phyloP scores from a whole-genome alignment of 441 rosid genomes.

The Lagerstroemia fauriei region DNA sequence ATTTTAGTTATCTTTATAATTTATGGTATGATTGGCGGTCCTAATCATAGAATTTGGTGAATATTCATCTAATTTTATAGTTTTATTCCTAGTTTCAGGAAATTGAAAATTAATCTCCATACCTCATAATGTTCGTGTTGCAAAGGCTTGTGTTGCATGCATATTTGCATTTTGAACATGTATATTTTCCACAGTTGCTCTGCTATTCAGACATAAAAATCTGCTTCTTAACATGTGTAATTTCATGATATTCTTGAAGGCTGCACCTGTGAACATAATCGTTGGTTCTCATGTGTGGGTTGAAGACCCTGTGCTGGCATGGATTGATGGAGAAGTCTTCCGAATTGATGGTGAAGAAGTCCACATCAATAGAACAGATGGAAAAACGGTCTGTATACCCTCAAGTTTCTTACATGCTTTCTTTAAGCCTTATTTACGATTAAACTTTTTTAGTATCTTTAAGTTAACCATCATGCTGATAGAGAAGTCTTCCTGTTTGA shows the following conservation, averaged over 20 bases:
- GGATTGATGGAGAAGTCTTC: conserved; percentile 31
- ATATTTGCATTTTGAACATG: background rate
- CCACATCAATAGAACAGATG: conserved; percentile 25
- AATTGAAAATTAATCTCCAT: no score
- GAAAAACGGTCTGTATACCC: conserved; percentile 18
- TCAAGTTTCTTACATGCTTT: background rate
- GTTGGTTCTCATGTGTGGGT: conserved; percentile 35
- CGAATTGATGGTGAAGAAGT: conserved; percentile 26
- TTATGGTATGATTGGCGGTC: background rate
- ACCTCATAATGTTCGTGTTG: no score
- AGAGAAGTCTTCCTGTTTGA: background rate
- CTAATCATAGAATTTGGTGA: background rate
- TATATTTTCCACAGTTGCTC: background rate
- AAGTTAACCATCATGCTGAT: background rate
- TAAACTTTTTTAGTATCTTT: background rate
- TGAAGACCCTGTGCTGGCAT: conserved; percentile 24
- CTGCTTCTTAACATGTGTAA: background rate
- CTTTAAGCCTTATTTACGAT: background rate
- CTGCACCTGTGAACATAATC: conserved; percentile 26
- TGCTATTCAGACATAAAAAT: background rate
- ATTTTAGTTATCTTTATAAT: background rate
- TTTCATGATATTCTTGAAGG: conserved; percentile 15
- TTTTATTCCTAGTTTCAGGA: background rate
- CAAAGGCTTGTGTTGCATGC: background rate
- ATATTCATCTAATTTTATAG: no score